Percentiles rank a stretch among this genome's conserved stretches.
Conservation (phyloP, 2,329 filamentous ascomycete genomes). For the Scleromitrula shiraiana region DNA sequence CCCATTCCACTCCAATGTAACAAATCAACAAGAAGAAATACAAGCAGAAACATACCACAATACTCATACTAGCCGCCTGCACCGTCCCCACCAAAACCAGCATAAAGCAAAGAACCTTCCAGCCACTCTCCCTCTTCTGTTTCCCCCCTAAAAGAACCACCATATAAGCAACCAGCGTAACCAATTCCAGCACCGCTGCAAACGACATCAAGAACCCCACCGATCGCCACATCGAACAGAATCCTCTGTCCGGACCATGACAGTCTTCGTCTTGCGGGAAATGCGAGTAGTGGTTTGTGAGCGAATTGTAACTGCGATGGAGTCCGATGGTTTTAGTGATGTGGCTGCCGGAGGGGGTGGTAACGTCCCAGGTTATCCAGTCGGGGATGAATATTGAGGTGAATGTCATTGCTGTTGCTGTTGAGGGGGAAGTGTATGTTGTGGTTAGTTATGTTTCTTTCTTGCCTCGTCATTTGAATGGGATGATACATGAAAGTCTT, state of each 20-base stretch:
- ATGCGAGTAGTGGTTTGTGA: constrained; percentile 45
- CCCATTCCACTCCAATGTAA: constrained; percentile 17
- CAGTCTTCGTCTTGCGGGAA: constrained; percentile 67
- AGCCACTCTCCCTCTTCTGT: constrained; percentile 71
- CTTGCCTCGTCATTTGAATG: neutral
- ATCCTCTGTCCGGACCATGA: constrained; percentile 47
- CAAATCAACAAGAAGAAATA: no score
- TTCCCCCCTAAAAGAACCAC: constrained; percentile 73
- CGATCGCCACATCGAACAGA: constrained; percentile 81
- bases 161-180: constrained; percentile 69
- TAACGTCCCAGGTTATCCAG: constrained; percentile 61
- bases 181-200: constrained; percentile 72
- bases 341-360: constrained; percentile 37
- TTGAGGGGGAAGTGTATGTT: constrained; percentile 35
- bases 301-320: constrained; percentile 69
- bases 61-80: constrained; percentile 68
- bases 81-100: constrained; percentile 58
- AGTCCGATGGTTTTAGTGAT: constrained; percentile 68
- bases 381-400: constrained; percentile 59
- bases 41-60: no score
- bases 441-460: neutral
- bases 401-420: constrained; percentile 67
- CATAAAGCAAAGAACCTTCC: constrained; percentile 65
- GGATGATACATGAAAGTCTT: no score
- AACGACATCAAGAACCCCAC: constrained; percentile 85